Percentiles rank a stretch among this genome's conserved stretches.
Conservation (phyloP, 2,329 filamentous ascomycete genomes). For the Proliferodiscus dingleyae region DNA sequence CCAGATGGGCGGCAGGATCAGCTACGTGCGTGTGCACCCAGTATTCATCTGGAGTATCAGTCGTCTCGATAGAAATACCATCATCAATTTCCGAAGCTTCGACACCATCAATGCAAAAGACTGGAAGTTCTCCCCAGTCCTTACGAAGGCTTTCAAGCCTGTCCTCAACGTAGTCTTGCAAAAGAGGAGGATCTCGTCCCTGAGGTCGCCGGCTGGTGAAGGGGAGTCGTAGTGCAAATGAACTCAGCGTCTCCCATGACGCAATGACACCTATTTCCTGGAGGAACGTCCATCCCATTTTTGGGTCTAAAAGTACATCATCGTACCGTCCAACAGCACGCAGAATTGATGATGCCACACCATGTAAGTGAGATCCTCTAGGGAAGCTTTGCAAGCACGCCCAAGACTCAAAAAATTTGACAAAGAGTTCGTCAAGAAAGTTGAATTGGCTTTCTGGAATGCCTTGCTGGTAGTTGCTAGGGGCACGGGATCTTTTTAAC, state of each 20-base stretch:
- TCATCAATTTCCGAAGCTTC: constrained; percentile 71
- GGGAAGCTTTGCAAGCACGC: constrained; percentile 52
- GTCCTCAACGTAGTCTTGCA: constrained; percentile 36
- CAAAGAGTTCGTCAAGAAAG: constrained; percentile 18
- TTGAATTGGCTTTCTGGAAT: constrained; percentile 11
- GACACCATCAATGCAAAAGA: constrained; percentile 69
- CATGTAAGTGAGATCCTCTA: constrained; percentile 47
- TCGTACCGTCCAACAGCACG: constrained; percentile 58
- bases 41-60: constrained; percentile 47
- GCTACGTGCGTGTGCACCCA: constrained; percentile 79
- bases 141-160: constrained; percentile 49
- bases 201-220: constrained; percentile 35
- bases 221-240: constrained; percentile 56
- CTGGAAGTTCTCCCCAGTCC: constrained; percentile 53
- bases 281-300: constrained; percentile 59
- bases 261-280: constrained; percentile 70
- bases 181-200: constrained; percentile 29
- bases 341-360: constrained; percentile 60
- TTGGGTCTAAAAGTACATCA: constrained; percentile 38
- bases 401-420: constrained; percentile 69
- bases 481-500: constrained; percentile 11
- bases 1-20: constrained; percentile 69
- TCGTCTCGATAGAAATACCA: constrained; percentile 65
- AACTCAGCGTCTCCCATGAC: constrained; percentile 64
- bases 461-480: constrained; percentile 5